These are phyloP conservation scores for Eragrostis curvula DNA, from an alignment of 176 grass and related monocot species.

Conservation along the genomic window DNA sequence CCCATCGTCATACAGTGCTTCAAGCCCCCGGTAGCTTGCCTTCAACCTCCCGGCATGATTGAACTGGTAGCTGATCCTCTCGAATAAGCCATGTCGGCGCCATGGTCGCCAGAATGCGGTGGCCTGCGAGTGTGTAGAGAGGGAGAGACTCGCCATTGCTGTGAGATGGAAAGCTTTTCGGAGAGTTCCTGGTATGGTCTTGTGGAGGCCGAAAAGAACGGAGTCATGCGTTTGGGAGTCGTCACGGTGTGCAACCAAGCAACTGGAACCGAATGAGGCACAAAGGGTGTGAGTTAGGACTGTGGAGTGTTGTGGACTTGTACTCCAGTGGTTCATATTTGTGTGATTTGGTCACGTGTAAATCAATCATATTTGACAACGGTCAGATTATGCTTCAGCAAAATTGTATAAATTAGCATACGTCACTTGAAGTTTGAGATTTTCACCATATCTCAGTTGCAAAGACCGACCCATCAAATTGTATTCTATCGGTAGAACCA, in stretches of 20 bases:
- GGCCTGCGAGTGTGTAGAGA: conserved; percentile 8
- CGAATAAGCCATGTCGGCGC: not conserved
- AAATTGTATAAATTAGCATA: too few relatives aligned
- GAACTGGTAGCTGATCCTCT: conserved; percentile 15
- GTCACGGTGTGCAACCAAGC: conserved; percentile 44
- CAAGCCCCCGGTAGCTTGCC: conserved; percentile 60
- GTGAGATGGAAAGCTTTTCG: conserved; percentile 33
- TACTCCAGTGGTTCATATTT: not conserved
- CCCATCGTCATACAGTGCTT: conserved; percentile 67
- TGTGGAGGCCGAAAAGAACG: not conserved
- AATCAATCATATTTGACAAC: not conserved
- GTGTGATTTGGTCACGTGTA: not conserved
- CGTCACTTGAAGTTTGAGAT: too few relatives aligned
- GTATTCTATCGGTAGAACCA: too few relatives aligned
- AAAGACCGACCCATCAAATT: too few relatives aligned
- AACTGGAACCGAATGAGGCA: conserved; percentile 40
- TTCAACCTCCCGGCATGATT: conserved; percentile 38
- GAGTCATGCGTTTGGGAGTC: conserved; percentile 33
- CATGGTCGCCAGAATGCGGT: conserved; percentile 3
- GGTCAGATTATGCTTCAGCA: not conserved
- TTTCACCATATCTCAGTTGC: too few relatives aligned
- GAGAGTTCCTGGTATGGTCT: not conserved
- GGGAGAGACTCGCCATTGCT: conserved; percentile 53
- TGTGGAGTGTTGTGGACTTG: not conserved
- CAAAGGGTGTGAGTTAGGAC: conserved; percentile 52